These are phyloP conservation scores for Cynanchum wilfordii DNA, from an alignment of 257 asterid species.

Conservation along the genomic window DNA sequence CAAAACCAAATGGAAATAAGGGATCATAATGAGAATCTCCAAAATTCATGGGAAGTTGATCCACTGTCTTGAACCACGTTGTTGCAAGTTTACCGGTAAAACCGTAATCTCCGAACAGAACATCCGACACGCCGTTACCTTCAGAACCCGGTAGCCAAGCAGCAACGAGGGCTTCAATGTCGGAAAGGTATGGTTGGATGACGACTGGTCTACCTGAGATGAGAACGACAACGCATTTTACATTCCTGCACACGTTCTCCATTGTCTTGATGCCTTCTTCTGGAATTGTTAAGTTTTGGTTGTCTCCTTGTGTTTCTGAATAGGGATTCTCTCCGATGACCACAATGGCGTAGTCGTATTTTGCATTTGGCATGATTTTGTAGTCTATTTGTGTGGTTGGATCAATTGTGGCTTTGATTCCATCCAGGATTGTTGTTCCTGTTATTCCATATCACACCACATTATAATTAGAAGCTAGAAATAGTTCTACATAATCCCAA, in stretches of 20 bases:
- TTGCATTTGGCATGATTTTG: slow-evolving; percentile 27
- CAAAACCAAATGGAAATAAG: slow-evolving; percentile 50
- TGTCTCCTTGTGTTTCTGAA: slow-evolving; percentile 44
- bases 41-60: slow-evolving; percentile 60
- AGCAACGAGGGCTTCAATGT: slow-evolving; percentile 50
- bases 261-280: slow-evolving; percentile 35
- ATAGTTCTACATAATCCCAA: no score
- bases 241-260: slow-evolving; percentile 31
- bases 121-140: slow-evolving; percentile 58
- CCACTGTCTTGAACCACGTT: slow-evolving; percentile 57
- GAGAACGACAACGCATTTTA: slow-evolving; percentile 45
- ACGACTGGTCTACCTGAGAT: slow-evolving; percentile 51
- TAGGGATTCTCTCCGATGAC: slow-evolving; percentile 53
- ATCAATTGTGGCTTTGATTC: slow-evolving; percentile 41
- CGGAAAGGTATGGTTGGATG: slow-evolving; percentile 37
- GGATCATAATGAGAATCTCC: slow-evolving; percentile 63
- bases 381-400: slow-evolving; percentile 40
- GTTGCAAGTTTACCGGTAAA: slow-evolving; percentile 55
- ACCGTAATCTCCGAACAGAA: slow-evolving; percentile 49
- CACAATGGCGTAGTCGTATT: slow-evolving; percentile 47
- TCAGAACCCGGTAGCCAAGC: slow-evolving; percentile 68
- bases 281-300: slow-evolving; percentile 33
- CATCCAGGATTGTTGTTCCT: slow-evolving; percentile 55
- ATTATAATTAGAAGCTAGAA: no score
- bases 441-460: background rate